Conservation (phyloP, 2,329 filamentous ascomycete genomes). For the Nothophoma quercina region DNA sequence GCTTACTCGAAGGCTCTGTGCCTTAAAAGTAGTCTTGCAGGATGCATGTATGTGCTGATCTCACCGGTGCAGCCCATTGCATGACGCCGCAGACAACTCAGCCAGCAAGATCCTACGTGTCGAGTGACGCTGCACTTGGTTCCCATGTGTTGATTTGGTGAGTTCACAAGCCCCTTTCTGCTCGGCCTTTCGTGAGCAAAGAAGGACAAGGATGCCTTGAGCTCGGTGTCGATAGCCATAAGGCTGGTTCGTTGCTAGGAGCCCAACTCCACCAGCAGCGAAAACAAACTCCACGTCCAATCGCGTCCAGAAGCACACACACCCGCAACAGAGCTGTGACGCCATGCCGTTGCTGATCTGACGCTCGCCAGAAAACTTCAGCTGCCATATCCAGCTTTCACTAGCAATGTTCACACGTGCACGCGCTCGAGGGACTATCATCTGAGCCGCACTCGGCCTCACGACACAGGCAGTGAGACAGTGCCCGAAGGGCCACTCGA, state of each 20-base stretch:
- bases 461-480: conserved; percentile 35
- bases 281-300: conserved; percentile 19
- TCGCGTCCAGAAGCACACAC: conserved; percentile 14
- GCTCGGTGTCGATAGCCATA: conserved; percentile 4
- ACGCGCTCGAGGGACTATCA: conserved; percentile 37
- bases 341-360: conserved; percentile 12
- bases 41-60: conserved; percentile 15
- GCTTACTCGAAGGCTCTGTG: conserved; percentile 3
- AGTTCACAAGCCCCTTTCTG: background rate
- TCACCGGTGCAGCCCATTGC: conserved; percentile 12
- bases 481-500: conserved; percentile 9
- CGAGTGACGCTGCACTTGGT: background rate
- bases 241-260: conserved; percentile 16
- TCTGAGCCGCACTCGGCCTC: conserved; percentile 46
- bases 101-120: background rate
- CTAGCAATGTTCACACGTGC: conserved; percentile 35
- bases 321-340: conserved; percentile 16
- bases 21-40: conserved; percentile 12
- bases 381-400: conserved; percentile 1
- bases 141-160: background rate
- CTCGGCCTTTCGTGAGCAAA: background rate
- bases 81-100: background rate
- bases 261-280: conserved; percentile 13
- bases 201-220: conserved; percentile 16
- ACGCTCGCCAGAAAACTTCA: conserved; percentile 6